phyloP scores from a whole-genome alignment of 2,329 filamentous ascomycete genomes.

The Colletotrichum chlorophyti region DNA sequence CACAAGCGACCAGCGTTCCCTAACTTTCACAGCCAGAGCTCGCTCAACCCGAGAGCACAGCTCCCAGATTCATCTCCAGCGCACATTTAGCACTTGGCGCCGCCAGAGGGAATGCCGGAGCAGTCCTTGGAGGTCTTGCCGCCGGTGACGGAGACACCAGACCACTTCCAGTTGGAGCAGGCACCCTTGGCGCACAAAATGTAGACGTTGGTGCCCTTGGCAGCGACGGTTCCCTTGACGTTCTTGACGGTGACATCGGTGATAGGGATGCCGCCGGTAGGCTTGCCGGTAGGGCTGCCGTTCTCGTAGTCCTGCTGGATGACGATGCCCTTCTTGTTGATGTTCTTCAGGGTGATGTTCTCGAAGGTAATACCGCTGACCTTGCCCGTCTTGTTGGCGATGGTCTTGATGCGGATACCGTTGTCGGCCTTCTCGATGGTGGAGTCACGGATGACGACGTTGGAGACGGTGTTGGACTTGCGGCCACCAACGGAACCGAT shows the following conservation, averaged over 20 bases:
- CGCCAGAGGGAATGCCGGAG: conserved; percentile 34
- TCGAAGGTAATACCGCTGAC: conserved; percentile 52
- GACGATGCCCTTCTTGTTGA: conserved; percentile 47
- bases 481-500: conserved; percentile 55
- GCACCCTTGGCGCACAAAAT: conserved; percentile 60
- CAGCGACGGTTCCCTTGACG: conserved; percentile 51
- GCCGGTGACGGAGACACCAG: conserved; percentile 54
- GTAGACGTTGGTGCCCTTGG: conserved; percentile 50
- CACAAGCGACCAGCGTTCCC: background rate
- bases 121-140: conserved; percentile 46
- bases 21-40: too few relatives aligned
- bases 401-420: conserved; percentile 58
- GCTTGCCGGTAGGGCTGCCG: conserved; percentile 49
- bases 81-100: conserved; percentile 25
- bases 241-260: conserved; percentile 53
- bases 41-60: background rate
- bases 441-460: conserved; percentile 57
- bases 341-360: conserved; percentile 48
- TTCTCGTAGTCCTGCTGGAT: conserved; percentile 56
- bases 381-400: conserved; percentile 50
- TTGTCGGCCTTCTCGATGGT: conserved; percentile 59
- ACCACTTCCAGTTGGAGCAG: conserved; percentile 62
- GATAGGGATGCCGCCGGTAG: conserved; percentile 58
- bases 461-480: conserved; percentile 58
- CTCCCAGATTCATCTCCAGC: background rate